Evolutionary conservation across 257 asterid genomes (phyloP).

Genomic region (Linderniella brevidens): DNA sequence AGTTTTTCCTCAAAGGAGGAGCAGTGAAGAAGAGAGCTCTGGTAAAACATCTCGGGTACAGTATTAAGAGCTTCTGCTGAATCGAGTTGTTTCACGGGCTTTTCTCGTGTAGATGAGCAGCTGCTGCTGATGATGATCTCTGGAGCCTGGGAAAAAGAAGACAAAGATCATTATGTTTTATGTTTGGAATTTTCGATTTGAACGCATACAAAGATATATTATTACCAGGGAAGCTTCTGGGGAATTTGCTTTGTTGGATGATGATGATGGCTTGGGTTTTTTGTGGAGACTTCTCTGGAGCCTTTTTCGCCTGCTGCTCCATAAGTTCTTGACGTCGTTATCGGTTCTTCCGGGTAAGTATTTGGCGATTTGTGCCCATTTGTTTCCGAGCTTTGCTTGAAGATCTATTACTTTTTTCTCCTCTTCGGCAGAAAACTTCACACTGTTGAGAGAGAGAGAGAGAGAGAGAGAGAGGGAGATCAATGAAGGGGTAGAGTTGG

Average conservation of each 20-base stretch:
- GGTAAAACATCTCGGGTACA: conserved; percentile 14
- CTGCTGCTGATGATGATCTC: no score
- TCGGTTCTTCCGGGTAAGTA: conserved; percentile 74
- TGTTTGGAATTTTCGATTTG: no score
- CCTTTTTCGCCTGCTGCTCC: conserved; percentile 80
- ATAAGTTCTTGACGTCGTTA: conserved; percentile 77
- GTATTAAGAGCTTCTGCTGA: conserved; percentile 4
- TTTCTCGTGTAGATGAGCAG: no score
- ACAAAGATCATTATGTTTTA: no score
- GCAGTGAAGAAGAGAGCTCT: conserved; percentile 11
- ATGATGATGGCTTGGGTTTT: conserved; percentile 4
- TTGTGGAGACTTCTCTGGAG: conserved; percentile 36
- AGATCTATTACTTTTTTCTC: conserved; percentile 58
- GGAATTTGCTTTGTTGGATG: conserved; percentile 20
- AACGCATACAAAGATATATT: no score
- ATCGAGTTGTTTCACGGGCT: no score
- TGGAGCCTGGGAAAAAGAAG: no score
- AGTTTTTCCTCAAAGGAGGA: conserved; percentile 13
- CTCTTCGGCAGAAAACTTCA: conserved; percentile 75
- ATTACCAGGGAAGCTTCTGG: no score
- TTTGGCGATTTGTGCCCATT: conserved; percentile 75
- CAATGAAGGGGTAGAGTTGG: not conserved
- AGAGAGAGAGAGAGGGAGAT: not conserved
- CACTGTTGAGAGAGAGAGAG: conserved; percentile 18
- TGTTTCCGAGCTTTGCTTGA: conserved; percentile 74